Evolutionary conservation across 2,329 filamentous ascomycete genomes (phyloP), one percentile per base, ranked within the genome.

Genomic region (Colletotrichum sp.): DNA sequence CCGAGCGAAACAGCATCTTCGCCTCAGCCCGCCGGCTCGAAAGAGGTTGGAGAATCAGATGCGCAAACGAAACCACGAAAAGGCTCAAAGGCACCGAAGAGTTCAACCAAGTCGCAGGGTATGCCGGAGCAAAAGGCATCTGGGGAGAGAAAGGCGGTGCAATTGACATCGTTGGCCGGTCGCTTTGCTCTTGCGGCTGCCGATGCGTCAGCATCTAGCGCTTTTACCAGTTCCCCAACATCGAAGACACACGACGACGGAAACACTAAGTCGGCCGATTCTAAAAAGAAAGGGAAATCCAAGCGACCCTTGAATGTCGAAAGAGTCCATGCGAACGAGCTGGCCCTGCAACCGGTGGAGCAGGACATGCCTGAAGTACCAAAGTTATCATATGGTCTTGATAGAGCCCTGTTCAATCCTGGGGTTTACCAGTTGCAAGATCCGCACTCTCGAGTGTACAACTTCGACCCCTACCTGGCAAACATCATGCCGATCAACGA

Each of bases 381-480:
- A 2, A 85, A 85, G 30, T 87, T 98, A 3, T 88, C 91, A 3
- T 94, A 97, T 82, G 94, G 94, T 8, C 88, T 98, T 36, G 95
- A 98, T 77, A 91, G 96, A 72, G 96, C 98, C n/a, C 87, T 99
- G 4, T 99, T 99, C 89, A 99, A 98, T 81, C 94, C 94, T 3
- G 96, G 97, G 26, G 95, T 98, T 49, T 98, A 98, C 83, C 93
- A 95, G 67, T 90, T 99, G 68, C 96, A 98, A 84, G 97, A 99
- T 83, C 93, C 94, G 28, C 92, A 95, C 74, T 96, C 96, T 52
- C 91, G 93, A 21, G 95, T 99, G 8, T 99, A 93, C 89, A 99
- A 99, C 83, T 99, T 99, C 81, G 96, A 99, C 82, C 97, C 98
- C 0, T 98, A 98, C 81, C 90, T 99, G 24, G 92, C 96, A 76